These are phyloP conservation scores for Elsinoe batatas DNA, from an alignment of 2,329 filamentous ascomycete species.

Conservation along the genomic window DNA sequence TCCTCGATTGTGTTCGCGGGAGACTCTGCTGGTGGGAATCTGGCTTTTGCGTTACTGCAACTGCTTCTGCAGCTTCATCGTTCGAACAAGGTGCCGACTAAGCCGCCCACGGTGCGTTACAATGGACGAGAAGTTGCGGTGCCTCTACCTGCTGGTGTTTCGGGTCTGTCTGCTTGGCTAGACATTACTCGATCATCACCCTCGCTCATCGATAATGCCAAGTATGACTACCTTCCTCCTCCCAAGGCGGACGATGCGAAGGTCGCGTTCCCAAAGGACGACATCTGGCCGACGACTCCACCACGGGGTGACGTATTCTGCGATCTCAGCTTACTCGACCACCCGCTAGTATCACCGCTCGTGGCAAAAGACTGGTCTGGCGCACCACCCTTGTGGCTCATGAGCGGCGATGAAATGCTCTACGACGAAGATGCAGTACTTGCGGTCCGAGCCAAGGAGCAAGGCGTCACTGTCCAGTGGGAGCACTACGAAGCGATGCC, in stretches of 20 bases:
- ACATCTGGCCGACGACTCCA: conserved; percentile 36
- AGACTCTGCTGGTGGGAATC: conserved; percentile 67
- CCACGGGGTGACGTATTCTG: conserved; percentile 40
- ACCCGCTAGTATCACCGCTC: conserved; percentile 60
- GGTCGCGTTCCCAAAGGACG: conserved; percentile 39
- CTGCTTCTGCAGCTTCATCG: conserved; percentile 55
- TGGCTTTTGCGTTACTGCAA: conserved; percentile 57
- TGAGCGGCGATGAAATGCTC: conserved; percentile 61
- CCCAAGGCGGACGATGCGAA: conserved; percentile 27
- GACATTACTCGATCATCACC: conserved; percentile 58
- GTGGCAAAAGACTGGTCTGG: conserved; percentile 49
- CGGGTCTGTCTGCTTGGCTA: conserved; percentile 58
- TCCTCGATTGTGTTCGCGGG: conserved; percentile 61
- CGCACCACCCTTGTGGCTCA: conserved; percentile 57
- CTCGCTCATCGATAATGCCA: conserved; percentile 42
- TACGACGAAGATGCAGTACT: conserved; percentile 56
- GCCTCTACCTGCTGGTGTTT: conserved; percentile 56
- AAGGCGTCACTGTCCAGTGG: conserved; percentile 54
- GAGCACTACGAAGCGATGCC: conserved; percentile 75
- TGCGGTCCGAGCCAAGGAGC: conserved; percentile 44
- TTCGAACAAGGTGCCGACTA: conserved; percentile 29
- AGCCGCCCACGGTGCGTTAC: conserved; percentile 45
- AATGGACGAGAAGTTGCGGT: conserved; percentile 49
- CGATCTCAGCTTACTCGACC: conserved; percentile 36
- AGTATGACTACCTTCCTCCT: conserved; percentile 55